Conservation (phyloP, 202 grass and related monocot genomes). For the Zizania palustris region DNA sequence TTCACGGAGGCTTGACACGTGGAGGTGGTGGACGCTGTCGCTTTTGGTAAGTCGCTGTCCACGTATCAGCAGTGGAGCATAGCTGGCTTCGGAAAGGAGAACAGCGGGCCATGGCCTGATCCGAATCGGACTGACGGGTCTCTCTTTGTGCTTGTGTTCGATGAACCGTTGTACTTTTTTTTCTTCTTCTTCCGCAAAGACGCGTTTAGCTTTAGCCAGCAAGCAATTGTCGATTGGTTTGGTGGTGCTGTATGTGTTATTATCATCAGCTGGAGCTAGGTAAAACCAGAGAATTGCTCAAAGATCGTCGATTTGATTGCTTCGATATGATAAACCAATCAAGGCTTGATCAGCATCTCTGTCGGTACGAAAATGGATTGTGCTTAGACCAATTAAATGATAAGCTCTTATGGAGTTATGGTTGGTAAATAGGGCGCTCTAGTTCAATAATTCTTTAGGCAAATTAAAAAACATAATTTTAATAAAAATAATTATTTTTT, state of each 20-base stretch:
- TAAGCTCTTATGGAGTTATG: no score
- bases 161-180: conserved; percentile 10
- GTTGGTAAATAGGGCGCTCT: no score
- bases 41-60: conserved; percentile 29
- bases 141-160: conserved; percentile 24
- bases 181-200: background rate
- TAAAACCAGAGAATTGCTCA: background rate
- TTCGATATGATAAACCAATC: background rate
- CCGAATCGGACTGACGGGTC: conserved; percentile 31
- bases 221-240: background rate
- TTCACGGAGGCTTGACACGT: conserved; percentile 13
- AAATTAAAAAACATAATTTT: no score
- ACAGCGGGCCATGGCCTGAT: background rate
- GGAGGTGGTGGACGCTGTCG: background rate
- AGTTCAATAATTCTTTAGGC: no score
- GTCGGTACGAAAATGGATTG: background rate
- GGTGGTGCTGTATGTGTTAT: no score
- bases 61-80: conserved; percentile 23
- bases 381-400: no score
- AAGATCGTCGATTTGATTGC: background rate
- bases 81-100: conserved; percentile 37
- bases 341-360: background rate
- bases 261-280: background rate
- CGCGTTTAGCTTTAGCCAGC: conserved; percentile 7
- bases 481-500: no score